Evolutionary conservation across 768 basidiomycete species (phyloP).

Genomic region (Boletus fagicola): DNA sequence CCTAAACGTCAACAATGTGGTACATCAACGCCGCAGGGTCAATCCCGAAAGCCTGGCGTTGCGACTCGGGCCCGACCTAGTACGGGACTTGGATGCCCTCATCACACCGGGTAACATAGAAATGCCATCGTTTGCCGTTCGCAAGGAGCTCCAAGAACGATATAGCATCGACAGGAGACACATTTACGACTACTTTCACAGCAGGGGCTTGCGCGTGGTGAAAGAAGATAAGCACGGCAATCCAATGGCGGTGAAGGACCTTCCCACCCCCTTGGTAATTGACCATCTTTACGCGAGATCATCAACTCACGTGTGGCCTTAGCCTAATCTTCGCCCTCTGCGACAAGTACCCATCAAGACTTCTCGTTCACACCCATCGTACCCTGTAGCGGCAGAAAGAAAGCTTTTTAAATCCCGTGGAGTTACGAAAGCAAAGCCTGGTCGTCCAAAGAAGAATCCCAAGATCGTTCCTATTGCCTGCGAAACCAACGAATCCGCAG

Average conservation of each 20-base stretch:
- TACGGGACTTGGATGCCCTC: constrained; percentile 69
- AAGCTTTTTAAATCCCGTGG: constrained; percentile 27
- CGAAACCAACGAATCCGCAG: constrained; percentile 13
- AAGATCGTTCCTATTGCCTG: constrained; percentile 4
- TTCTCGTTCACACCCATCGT: constrained; percentile 19
- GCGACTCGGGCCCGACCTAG: constrained; percentile 62
- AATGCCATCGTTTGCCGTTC: constrained; percentile 72
- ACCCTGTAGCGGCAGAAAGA: constrained; percentile 13
- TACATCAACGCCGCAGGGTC: constrained; percentile 45
- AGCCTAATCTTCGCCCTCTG: constrained; percentile 34
- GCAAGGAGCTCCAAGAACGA: constrained; percentile 68
- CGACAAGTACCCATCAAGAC: constrained; percentile 27
- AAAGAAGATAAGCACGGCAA: constrained; percentile 64
- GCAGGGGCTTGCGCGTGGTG: constrained; percentile 56
- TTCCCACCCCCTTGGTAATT: constrained; percentile 23
- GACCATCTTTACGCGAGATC: constrained; percentile 7
- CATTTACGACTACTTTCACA: constrained; percentile 79
- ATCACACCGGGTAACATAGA: constrained; percentile 65
- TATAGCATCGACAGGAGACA: constrained; percentile 70
- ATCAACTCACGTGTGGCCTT: constrained; percentile 9
- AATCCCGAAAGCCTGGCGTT: constrained; percentile 70
- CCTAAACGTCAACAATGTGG: constrained; percentile 5
- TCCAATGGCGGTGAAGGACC: constrained; percentile 33
- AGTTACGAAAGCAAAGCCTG: constrained; percentile 31
- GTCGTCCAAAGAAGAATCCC: constrained; percentile 29